Evolutionary conservation across 2,329 filamentous ascomycete species (phyloP).

Genomic region (Paecilomyces fulvus): DNA sequence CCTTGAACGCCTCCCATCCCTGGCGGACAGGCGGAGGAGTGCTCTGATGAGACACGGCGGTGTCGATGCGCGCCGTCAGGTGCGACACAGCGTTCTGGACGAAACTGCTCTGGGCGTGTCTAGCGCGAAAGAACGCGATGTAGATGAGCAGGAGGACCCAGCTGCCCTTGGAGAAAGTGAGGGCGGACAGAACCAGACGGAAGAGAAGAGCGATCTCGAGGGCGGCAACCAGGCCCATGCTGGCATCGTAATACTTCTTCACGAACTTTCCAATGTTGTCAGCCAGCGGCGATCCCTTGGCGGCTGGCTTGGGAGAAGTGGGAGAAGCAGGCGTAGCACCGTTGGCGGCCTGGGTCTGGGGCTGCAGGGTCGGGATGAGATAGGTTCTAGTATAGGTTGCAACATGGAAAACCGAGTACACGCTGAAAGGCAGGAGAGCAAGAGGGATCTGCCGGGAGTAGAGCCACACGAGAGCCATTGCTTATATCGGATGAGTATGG

Average conservation of each 20-base stretch:
- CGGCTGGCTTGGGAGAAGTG: conserved; percentile 42
- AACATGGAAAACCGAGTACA: conserved; percentile 98
- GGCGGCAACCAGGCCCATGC: conserved; percentile 83
- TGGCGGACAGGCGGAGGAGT: conserved; percentile 72
- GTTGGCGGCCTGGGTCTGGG: conserved; percentile 45
- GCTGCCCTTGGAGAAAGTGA: conserved; percentile 82
- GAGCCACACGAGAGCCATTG: conserved; percentile 92
- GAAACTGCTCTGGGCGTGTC: conserved; percentile 83
- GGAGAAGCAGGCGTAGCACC: conserved; percentile 48
- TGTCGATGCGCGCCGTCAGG: conserved; percentile 68
- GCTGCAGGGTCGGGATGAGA: conserved; percentile 77
- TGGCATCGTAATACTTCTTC: conserved; percentile 94
- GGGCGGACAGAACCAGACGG: conserved; percentile 68
- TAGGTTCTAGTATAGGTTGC: conserved; percentile 93
- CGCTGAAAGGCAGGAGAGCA: conserved; percentile 84
- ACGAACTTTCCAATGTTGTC: conserved; percentile 87
- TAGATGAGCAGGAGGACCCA: conserved; percentile 84
- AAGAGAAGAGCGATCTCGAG: conserved; percentile 85
- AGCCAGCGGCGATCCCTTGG: conserved; percentile 53
- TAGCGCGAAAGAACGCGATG: conserved; percentile 83
- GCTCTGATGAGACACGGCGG: conserved; percentile 74
- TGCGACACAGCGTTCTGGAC: conserved; percentile 75
- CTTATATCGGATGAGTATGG: conserved; percentile 38
- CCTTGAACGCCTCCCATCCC: conserved; percentile 74
- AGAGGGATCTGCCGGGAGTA: conserved; percentile 81